Conservation (phyloP, 495 filamentous ascomycete species). For the Neurospora sp. region DNA sequence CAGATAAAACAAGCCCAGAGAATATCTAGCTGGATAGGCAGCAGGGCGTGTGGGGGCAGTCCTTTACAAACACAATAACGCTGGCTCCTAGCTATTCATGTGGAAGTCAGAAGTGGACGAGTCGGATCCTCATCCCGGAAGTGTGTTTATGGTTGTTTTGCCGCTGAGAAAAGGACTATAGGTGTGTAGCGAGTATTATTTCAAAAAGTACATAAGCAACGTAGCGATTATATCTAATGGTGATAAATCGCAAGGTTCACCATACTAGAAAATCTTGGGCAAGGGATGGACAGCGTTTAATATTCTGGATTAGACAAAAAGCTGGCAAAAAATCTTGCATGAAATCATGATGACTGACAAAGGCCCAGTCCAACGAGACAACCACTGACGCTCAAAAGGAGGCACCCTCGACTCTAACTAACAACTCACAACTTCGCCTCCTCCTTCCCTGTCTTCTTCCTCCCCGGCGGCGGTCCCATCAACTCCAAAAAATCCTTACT, state of each 20-base stretch:
- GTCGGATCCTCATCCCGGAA: neutral
- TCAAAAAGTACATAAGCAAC: neutral
- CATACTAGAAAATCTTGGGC: neutral
- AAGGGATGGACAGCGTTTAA: neutral
- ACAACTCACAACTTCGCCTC: neutral
- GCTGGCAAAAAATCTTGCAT: neutral
- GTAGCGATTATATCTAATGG: neutral
- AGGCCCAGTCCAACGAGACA: too few species aligned
- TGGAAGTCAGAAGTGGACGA: neutral
- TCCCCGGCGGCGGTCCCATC: constrained; percentile 5
- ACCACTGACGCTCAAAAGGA: too few species aligned
- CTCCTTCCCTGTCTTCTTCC: neutral
- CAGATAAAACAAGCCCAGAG: neutral
- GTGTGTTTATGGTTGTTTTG: neutral
- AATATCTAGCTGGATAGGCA: neutral
- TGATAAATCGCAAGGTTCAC: neutral
- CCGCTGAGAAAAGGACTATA: too few species aligned
- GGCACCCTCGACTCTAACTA: neutral
- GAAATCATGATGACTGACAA: neutral
- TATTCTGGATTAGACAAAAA: neutral
- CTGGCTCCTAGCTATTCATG: neutral
- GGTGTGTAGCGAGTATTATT: too few species aligned
- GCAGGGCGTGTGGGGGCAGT: neutral
- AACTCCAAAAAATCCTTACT: constrained; percentile 18
- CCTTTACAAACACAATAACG: neutral